A percentile compares a stretch with the other conserved stretches of the same genome.
Evolutionary conservation across 495 filamentous ascomycete genomes (phyloP).

Genomic region (Amniculicola lignicola): DNA sequence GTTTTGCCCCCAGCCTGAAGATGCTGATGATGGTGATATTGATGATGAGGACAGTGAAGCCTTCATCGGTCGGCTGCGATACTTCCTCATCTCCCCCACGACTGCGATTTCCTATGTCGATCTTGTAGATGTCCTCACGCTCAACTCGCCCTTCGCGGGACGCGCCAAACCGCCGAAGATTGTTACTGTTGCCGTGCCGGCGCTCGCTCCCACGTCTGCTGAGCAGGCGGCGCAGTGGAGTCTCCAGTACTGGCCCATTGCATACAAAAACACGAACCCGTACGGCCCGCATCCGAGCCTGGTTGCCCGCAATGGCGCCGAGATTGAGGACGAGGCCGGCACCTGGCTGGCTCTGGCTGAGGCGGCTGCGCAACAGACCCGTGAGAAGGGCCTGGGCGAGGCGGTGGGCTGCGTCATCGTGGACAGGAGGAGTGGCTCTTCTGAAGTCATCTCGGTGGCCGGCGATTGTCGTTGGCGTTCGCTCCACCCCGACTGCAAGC

Average conservation of each 20-base stretch:
- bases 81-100: conserved; percentile 48
- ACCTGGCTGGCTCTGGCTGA: conserved; percentile 69
- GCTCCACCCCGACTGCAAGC: conserved; percentile 28
- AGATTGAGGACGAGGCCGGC: conserved; percentile 54
- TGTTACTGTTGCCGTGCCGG: conserved; percentile 61
- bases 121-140: conserved; percentile 44
- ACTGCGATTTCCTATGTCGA: conserved; percentile 7
- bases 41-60: conserved; percentile 8
- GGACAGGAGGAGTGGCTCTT: conserved; percentile 45
- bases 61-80: conserved; percentile 14
- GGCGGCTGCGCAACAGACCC: conserved; percentile 56
- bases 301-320: conserved; percentile 52
- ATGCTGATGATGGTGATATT: conserved; percentile 4
- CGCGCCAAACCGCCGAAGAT: conserved; percentile 47
- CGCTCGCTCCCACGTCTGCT: conserved; percentile 68
- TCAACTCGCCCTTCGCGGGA: conserved; percentile 36
- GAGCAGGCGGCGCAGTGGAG: conserved; percentile 76
- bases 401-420: conserved; percentile 79
- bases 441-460: conserved; percentile 63
- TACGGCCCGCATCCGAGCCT: conserved; percentile 68
- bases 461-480: conserved; percentile 67
- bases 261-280: conserved; percentile 80
- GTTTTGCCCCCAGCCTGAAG: conserved; percentile 23
- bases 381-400: conserved; percentile 59
- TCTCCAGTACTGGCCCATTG: conserved; percentile 76